Evolutionary conservation across 805 yeast genomes (phyloP).

Genomic region (Ogataea siamensis): DNA sequence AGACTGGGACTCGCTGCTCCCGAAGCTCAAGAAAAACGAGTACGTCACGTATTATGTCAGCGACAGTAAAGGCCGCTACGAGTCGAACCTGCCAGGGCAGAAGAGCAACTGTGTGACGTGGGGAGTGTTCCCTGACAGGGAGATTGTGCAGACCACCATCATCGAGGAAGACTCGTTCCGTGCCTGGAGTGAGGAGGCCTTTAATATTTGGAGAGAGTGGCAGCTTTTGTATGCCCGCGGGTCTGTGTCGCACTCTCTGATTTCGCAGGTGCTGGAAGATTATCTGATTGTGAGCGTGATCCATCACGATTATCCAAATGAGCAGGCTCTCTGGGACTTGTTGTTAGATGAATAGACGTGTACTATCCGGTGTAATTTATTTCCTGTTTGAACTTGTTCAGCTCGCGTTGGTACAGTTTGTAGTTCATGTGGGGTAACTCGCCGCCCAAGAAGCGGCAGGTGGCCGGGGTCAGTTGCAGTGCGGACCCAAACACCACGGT

Average conservation of each 20-base stretch:
- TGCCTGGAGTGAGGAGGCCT: constrained; percentile 97
- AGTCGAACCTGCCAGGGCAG: constrained; percentile 54
- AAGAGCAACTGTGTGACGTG: constrained; percentile 87
- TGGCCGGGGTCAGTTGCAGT: constrained; percentile 31
- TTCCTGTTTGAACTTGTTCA: constrained; percentile 37
- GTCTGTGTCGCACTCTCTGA: constrained; percentile 55
- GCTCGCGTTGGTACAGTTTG: constrained; percentile 33
- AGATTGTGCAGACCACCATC: constrained; percentile 87
- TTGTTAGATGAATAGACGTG: constrained; percentile 35
- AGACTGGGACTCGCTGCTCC: constrained; percentile 63
- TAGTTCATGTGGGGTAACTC: constrained; percentile 28
- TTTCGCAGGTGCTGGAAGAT: constrained; percentile 57
- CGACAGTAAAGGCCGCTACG: constrained; percentile 54
- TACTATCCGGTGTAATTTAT: constrained; percentile 20
- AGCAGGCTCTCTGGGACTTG: constrained; percentile 73
- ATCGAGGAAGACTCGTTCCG: constrained; percentile 88
- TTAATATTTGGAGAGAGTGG: constrained; percentile 91
- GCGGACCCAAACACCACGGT: constrained; percentile 46
- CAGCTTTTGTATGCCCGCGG: constrained; percentile 66
- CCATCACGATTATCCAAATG: constrained; percentile 77
- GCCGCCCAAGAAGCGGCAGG: constrained; percentile 31
- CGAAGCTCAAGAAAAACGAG: constrained; percentile 48
- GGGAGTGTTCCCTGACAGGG: constrained; percentile 95
- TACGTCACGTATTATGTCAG: constrained; percentile 74
- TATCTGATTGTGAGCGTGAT: constrained; percentile 81